These are phyloP conservation scores for Neopestalotiopsis sp. DNA, from an alignment of 2,329 filamentous ascomycete genomes.

Conservation along the genomic window DNA sequence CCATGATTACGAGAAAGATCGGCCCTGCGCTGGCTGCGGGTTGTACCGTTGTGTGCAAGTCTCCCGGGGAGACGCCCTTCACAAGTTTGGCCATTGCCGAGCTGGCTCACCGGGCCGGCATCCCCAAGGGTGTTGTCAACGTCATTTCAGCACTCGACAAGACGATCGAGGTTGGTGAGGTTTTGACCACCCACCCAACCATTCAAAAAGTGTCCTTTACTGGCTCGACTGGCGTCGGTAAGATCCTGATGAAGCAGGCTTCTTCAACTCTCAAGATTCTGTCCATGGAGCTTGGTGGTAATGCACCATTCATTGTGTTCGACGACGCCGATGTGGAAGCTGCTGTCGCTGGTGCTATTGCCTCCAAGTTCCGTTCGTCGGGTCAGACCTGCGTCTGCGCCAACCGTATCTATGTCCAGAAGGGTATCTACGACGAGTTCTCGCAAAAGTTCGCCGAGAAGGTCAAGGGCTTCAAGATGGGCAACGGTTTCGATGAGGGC, in stretches of 20 bases:
- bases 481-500: slow-evolving; percentile 72
- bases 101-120: slow-evolving; percentile 82
- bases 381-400: slow-evolving; percentile 96
- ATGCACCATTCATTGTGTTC: slow-evolving; percentile 96
- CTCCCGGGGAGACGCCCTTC: slow-evolving; percentile 90
- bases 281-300: slow-evolving; percentile 91
- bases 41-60: slow-evolving; percentile 92
- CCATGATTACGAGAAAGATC: slow-evolving; percentile 75
- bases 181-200: slow-evolving; percentile 75
- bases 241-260: slow-evolving; percentile 87
- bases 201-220: slow-evolving; percentile 95
- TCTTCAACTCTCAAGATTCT: slow-evolving; percentile 81
- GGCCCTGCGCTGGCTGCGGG: slow-evolving; percentile 86
- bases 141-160: slow-evolving; percentile 81
- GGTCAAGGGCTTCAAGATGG: slow-evolving; percentile 76
- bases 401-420: slow-evolving; percentile 82
- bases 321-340: slow-evolving; percentile 89
- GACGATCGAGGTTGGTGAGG: slow-evolving; percentile 77
- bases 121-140: slow-evolving; percentile 91
- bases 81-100: slow-evolving; percentile 88
- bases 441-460: slow-evolving; percentile 71
- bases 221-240: slow-evolving; percentile 73
- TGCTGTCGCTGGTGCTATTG: slow-evolving; percentile 82
- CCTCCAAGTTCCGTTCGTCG: slow-evolving; percentile 90
- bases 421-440: slow-evolving; percentile 79